Evolutionary conservation across 2,329 filamentous ascomycete genomes (phyloP), one percentile per base, ranked within the genome.

Genomic region (Cordyceps cicadae): DNA sequence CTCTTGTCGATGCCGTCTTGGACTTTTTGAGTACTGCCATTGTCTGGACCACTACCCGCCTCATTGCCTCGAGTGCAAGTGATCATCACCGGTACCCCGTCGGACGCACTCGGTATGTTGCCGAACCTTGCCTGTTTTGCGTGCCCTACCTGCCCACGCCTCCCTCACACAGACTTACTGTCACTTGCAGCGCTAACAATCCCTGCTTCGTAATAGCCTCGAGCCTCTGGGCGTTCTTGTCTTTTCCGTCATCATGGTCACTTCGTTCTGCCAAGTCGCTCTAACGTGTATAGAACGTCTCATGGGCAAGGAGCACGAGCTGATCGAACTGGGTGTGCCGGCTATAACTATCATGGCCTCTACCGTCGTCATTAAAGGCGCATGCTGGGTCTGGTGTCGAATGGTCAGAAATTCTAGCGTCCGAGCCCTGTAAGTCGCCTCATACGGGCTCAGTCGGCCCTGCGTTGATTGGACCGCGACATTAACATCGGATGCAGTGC

Each of bases 351-450:
- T 95, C 71, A 95, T 96, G 91, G 75, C 87, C 5, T 78, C 82
- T 45, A 96, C 92, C 0, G 88, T 96, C 45, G 72, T 92, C 49
- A 87, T 96, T 72, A 96, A 96, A 72, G 85, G 88, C 21, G 75
- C 84, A 11, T 92, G 89, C 74, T 96, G 90, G 89, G 70, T 95
- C 45, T 96, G 89, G 89, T 96, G 90, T 71, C 88, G 91, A 7
- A 73, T 94, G 39, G 89, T 96, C 65, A 90, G 85, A 66, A 96
- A 95, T 71, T 92, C 88, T 2, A 90, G 87, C 63, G 91, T 96
- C 5, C 90, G 92, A 70, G 90, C 91, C 1, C 77, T 96, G 66
- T 82, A 71, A 71, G 80, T 76, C 34, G 15, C 37, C 21, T 19
- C 43, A 54, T 8, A 29, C 29, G 29, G 29, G 29, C 32, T 49